These are phyloP conservation scores for Chalaropsis ovoidea DNA, from an alignment of 2,329 filamentous ascomycete genomes.

Conservation along the genomic window DNA sequence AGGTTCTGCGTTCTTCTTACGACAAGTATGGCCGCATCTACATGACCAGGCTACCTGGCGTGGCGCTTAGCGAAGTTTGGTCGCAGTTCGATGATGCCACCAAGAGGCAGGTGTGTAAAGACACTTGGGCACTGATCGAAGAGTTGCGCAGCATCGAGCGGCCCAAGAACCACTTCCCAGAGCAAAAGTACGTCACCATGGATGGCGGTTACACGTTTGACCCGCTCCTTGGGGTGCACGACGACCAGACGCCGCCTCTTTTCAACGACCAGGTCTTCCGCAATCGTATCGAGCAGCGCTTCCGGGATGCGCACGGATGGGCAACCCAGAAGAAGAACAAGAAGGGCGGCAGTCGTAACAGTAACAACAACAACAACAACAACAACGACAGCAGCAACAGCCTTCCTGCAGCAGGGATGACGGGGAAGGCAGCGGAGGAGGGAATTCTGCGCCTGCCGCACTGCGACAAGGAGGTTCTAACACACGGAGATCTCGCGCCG, in stretches of 20 bases:
- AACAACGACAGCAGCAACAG: not conserved
- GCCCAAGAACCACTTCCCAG: constrained; percentile 6
- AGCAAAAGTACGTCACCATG: constrained; percentile 16
- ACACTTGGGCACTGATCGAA: constrained; percentile 13
- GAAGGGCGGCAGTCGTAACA: not conserved
- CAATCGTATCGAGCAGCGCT: constrained; percentile 24
- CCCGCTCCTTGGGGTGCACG: constrained; percentile 7
- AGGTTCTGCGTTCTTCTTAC: not conserved
- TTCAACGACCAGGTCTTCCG: constrained; percentile 10
- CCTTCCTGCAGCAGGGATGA: no score
- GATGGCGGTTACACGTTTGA: constrained; percentile 13
- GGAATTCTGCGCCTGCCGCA: constrained; percentile 22
- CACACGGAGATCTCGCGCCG: constrained; percentile 32
- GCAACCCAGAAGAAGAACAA: not conserved
- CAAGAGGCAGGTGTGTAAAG: constrained; percentile 13
- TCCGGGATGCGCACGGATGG: constrained; percentile 21
- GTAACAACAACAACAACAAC: not conserved
- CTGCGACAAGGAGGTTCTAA: constrained; percentile 31
- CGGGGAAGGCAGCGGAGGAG: not conserved
- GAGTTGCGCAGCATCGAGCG: constrained; percentile 12
- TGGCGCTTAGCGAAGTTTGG: not conserved
- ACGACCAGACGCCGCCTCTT: constrained; percentile 4
- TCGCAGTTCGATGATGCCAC: not conserved
- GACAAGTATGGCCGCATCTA: constrained; percentile 11
- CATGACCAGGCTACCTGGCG: constrained; percentile 15